Percentiles rank a stretch among this genome's conserved stretches.
Evolutionary conservation across 176 grass and related monocot genomes (phyloP).

Genomic region (Stipa capillata): DNA sequence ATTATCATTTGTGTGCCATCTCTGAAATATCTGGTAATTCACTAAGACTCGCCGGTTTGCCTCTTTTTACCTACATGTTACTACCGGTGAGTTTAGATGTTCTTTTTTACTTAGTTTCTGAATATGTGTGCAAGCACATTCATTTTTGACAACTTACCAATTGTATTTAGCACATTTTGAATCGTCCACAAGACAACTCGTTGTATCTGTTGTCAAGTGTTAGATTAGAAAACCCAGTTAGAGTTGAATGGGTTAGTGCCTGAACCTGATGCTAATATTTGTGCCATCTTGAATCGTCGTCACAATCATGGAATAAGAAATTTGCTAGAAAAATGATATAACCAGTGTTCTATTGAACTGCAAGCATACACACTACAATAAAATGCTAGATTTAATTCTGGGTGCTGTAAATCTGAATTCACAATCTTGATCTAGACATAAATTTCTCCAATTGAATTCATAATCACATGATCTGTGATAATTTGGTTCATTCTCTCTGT

Average conservation of each 20-base stretch:
- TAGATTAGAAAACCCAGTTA: neutral
- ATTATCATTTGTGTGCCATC: neutral
- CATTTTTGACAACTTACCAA: neutral
- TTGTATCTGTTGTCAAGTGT: neutral
- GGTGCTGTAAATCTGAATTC: neutral
- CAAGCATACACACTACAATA: neutral
- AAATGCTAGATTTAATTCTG: neutral
- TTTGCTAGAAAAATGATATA: neutral
- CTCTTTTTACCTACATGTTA: neutral
- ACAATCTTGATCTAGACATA: slow-evolving; percentile 7
- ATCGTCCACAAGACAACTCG: neutral
- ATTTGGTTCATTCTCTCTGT: slow-evolving; percentile 64
- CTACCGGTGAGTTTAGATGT: neutral
- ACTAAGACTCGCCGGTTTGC: neutral
- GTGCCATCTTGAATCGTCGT: neutral
- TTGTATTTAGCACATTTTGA: neutral
- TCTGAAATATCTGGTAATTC: neutral
- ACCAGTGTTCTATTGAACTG: neutral
- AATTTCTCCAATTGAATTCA: slow-evolving; percentile 27
- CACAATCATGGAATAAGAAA: neutral
- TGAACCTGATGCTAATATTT: neutral
- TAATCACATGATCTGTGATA: slow-evolving; percentile 26
- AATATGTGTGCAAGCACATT: neutral
- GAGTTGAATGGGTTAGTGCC: neutral
- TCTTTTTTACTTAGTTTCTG: neutral